These are phyloP conservation scores for Chrysoporthe puriensis DNA, from an alignment of 2,329 filamentous ascomycete genomes.

Conservation along the genomic window DNA sequence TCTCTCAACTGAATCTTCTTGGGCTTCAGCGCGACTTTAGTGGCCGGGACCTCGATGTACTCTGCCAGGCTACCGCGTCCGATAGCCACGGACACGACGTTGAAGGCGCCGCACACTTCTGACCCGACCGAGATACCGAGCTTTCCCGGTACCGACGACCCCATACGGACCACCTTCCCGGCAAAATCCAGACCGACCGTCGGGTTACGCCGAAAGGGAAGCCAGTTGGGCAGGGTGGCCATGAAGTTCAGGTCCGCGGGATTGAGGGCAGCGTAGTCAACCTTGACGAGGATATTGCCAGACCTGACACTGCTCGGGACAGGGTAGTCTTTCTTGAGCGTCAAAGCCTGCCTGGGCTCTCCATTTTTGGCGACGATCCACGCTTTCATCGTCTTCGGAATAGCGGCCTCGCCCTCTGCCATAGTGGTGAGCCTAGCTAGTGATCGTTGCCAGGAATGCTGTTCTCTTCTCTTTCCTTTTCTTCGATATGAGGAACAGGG, in stretches of 20 bases:
- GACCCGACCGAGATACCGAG: slow-evolving; percentile 33
- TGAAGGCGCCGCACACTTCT: slow-evolving; percentile 39
- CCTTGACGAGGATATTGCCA: slow-evolving; percentile 37
- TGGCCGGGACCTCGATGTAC: slow-evolving; percentile 40
- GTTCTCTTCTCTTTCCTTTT: too few relatives aligned
- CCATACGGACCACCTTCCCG: slow-evolving; percentile 39
- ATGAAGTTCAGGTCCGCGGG: slow-evolving; percentile 42
- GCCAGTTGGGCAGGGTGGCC: slow-evolving; percentile 35
- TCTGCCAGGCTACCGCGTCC: slow-evolving; percentile 41
- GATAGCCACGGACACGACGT: slow-evolving; percentile 33
- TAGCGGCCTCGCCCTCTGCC: slow-evolving; percentile 10
- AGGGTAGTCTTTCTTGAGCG: slow-evolving; percentile 33
- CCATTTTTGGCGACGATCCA: slow-evolving; percentile 36
- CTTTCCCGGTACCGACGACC: slow-evolving; percentile 29
- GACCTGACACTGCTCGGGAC: slow-evolving; percentile 26
- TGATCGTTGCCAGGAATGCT: too few relatives aligned
- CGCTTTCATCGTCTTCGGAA: slow-evolving; percentile 36
- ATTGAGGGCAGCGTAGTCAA: slow-evolving; percentile 42
- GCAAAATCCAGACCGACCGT: slow-evolving; percentile 41
- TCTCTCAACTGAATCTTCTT: slow-evolving; percentile 29
- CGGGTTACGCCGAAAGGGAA: slow-evolving; percentile 39
- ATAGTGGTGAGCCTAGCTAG: slow-evolving; percentile 1
- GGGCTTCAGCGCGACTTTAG: slow-evolving; percentile 37
- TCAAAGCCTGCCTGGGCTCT: slow-evolving; percentile 33
- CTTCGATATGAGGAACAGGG: background rate